These are phyloP conservation scores for Cercospora sp. DNA, from an alignment of 2,329 filamentous ascomycete species.

Conservation along the genomic window DNA sequence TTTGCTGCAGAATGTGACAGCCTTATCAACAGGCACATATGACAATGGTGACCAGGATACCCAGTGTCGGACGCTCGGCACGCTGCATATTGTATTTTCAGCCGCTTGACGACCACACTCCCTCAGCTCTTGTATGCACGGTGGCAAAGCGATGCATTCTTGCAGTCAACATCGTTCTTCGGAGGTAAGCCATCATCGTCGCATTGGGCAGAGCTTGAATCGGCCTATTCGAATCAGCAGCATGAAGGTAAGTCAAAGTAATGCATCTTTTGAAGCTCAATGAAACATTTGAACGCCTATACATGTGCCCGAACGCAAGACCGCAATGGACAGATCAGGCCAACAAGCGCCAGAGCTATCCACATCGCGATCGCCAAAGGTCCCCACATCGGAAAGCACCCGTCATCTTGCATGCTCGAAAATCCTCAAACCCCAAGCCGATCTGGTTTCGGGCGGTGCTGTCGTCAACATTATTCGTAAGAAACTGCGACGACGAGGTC, in stretches of 20 bases:
- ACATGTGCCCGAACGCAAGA: slow-evolving; percentile 9
- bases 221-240: not conserved
- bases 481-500: slow-evolving; percentile 4
- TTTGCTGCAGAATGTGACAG: not conserved
- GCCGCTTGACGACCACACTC: not conserved
- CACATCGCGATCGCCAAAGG: slow-evolving; percentile 14
- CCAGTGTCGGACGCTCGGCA: not conserved
- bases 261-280: slow-evolving; percentile 9
- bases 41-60: not conserved
- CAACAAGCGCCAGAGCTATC: slow-evolving; percentile 13
- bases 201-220: not conserved
- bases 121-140: slow-evolving; percentile 9
- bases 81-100: not conserved
- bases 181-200: not conserved
- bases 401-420: slow-evolving; percentile 12
- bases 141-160: not conserved
- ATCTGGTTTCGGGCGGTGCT: slow-evolving; percentile 10
- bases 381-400: slow-evolving; percentile 10
- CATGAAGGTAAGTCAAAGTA: not conserved
- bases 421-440: not conserved
- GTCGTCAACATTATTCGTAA: not conserved
- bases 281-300: slow-evolving; percentile 16
- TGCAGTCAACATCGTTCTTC: not conserved
- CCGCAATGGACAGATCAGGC: slow-evolving; percentile 6
- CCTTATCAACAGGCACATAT: not conserved